phyloP scores from a whole-genome alignment of 2,329 filamentous ascomycete species.

The Arthrinium phaeospermum region DNA sequence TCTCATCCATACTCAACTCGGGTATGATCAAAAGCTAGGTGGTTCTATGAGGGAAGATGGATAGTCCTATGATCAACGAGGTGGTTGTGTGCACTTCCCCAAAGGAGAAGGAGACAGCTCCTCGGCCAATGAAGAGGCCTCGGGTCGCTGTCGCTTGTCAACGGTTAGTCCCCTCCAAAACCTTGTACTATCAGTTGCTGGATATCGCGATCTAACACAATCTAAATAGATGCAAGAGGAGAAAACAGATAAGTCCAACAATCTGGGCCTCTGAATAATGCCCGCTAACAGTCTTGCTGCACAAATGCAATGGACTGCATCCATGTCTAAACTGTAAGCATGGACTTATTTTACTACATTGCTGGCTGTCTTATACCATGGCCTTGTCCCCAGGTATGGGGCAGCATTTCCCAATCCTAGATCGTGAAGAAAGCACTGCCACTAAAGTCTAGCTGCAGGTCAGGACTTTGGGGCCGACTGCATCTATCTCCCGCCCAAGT shows the following conservation, averaged over 20 bases:
- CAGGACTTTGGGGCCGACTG: slow-evolving; percentile 34
- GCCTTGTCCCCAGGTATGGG: neutral
- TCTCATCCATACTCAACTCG: neutral
- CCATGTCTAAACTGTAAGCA: slow-evolving; percentile 18
- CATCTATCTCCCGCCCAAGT: slow-evolving; percentile 43
- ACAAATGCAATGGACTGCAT: slow-evolving; percentile 28
- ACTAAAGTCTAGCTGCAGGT: slow-evolving; percentile 20
- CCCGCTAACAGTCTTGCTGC: neutral
- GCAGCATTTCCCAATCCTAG: neutral
- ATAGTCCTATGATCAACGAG: neutral
- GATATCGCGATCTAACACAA: no score
- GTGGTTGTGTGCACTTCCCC: neutral
- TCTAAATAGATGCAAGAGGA: slow-evolving; percentile 24
- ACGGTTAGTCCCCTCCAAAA: neutral
- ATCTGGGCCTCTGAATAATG: neutral
- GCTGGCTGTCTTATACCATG: neutral
- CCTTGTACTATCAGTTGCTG: neutral
- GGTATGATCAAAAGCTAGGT: no score
- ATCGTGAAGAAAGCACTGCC: neutral
- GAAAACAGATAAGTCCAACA: slow-evolving; percentile 28
- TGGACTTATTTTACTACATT: neutral
- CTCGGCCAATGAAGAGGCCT: slow-evolving; percentile 27
- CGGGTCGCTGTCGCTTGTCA: slow-evolving; percentile 31
- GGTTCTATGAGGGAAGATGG: neutral
- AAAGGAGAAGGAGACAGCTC: neutral